These are phyloP conservation scores for Citrus reticulata DNA, from an alignment of 345 rosid species.

Conservation along the genomic window DNA sequence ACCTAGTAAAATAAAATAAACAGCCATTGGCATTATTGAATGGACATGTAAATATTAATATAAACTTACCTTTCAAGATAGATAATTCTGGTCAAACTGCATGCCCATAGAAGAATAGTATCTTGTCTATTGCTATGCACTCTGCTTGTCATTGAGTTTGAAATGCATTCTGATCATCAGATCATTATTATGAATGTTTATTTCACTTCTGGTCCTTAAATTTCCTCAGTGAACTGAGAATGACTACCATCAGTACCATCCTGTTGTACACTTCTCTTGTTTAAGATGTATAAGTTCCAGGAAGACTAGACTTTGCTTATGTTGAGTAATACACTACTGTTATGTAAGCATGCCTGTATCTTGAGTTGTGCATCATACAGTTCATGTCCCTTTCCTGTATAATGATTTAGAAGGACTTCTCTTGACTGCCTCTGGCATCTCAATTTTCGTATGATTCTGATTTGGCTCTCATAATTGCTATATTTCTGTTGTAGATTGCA, in stretches of 20 bases:
- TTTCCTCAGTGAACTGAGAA: neutral
- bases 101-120: neutral
- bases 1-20: neutral
- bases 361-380: neutral
- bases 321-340: neutral
- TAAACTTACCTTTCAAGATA: neutral
- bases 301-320: neutral
- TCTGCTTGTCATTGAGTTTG: neutral
- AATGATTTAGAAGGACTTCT: constrained; percentile 4
- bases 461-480: neutral
- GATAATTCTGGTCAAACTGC: neutral
- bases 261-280: neutral
- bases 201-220: neutral
- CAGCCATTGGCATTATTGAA: neutral
- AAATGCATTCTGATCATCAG: neutral
- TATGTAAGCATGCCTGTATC: neutral
- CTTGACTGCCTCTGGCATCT: neutral
- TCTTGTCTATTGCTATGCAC: neutral
- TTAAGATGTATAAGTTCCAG: neutral
- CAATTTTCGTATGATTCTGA: neutral
- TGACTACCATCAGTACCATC: neutral
- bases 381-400: neutral
- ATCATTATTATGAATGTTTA: neutral
- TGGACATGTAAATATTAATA: neutral
- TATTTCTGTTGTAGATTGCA: constrained; percentile 61